Base-by-base conservation (phyloP, 805 yeast genomes). In the Monosporozyma yasuniensis region DNA sequence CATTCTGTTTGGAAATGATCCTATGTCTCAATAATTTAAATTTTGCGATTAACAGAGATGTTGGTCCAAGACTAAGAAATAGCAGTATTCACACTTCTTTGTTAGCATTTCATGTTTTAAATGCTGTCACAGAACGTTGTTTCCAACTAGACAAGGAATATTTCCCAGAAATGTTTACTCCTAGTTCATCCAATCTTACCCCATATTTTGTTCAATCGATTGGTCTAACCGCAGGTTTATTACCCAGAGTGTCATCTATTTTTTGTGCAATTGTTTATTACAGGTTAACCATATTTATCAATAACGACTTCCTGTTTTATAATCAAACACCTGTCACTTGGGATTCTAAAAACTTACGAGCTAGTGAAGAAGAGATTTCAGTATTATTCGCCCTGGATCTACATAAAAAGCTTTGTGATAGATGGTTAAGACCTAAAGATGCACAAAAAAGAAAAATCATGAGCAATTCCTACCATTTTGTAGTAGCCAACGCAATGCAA, bases 71-170 rank as follows among this genome's bases (percentile, higher is more conserved):
- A 8, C 18, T 53, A 18, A 54, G 55, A 37, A 55, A 53, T 30
- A 41, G 41, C 7, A 45, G 53, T 3, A 42, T 55, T 9, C 52
- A 53, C 21, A 44, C 52, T 2, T 44, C 54, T 2, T 37, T 61
- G 19, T 42, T 58, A 10, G 48, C 62, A 11, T 53, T 59, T 38
- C 35, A 60, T 3, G 10, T 61, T 12, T 42, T 52, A 19, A 54
- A 52, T 16, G 59, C 56, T 37, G 28, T 56, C 2, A 49, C 52
- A 0, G 35, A 37, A 8, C 37, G 48, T 11, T 50, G 57, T 16
- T 54, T 47, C 37, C 47, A 49, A 28, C 23, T 55, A 14, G 68
- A 64, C 44, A 49, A 53, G 44, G 30, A 49, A 44, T 35, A 50
- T 11, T 57, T 51, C 43, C 57, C 65, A 7, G 52, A 57, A 9